Percentiles rank a stretch among this genome's conserved stretches.
Conservation (phyloP, 768 basidiomycete genomes). For the Rhizopogon sp. region DNA sequence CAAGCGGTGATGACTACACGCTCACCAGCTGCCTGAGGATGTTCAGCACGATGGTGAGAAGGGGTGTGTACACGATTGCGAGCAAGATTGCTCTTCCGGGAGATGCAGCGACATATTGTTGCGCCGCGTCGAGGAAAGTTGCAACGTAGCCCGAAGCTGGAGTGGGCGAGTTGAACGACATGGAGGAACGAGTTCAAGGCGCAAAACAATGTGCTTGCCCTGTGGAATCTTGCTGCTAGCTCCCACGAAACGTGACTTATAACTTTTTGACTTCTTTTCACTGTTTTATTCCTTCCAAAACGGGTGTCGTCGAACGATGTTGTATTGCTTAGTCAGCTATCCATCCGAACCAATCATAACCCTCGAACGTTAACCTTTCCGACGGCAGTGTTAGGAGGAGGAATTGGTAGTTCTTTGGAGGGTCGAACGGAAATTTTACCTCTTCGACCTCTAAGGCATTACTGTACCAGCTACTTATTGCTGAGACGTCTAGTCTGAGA, state of each 20-base stretch:
- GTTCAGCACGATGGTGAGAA: conserved; percentile 68
- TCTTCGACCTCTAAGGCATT: no score
- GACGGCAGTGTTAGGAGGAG: neutral
- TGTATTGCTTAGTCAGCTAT: conserved; percentile 19
- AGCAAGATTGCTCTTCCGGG: conserved; percentile 30
- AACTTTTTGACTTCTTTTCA: conserved; percentile 4
- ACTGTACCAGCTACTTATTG: no score
- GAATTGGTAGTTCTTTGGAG: no score
- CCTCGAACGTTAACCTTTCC: neutral
- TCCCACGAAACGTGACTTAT: conserved; percentile 6
- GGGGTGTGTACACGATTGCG: conserved; percentile 57
- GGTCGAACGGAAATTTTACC: no score
- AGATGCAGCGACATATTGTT: conserved; percentile 15
- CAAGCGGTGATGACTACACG: neutral
- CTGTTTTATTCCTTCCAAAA: neutral
- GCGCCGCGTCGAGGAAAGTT: conserved; percentile 10
- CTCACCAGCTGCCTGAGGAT: conserved; percentile 75
- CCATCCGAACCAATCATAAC: conserved; percentile 4
- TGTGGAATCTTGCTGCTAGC: neutral
- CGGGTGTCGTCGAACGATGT: conserved; percentile 9
- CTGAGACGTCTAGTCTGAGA: no score
- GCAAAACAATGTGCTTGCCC: neutral
- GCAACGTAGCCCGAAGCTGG: conserved; percentile 22
- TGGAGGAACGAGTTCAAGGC: conserved; percentile 8
- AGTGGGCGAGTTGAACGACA: conserved; percentile 20